Evolutionary conservation across 352 stramenopile species (phyloP).

Genomic region (Phytophthora crassamura): DNA sequence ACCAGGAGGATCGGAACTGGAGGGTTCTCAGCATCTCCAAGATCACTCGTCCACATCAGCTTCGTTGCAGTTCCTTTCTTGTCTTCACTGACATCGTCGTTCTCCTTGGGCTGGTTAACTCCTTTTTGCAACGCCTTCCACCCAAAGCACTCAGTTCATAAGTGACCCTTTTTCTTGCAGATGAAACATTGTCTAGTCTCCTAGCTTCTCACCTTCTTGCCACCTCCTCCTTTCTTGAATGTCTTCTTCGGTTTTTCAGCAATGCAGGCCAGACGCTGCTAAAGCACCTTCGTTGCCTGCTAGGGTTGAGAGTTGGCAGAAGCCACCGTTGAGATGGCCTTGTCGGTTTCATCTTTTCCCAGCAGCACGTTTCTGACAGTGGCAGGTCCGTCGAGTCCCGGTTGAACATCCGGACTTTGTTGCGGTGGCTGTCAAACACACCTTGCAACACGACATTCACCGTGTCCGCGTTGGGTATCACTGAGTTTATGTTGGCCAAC

Average conservation of each 20-base stretch:
- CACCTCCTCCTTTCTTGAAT: no score
- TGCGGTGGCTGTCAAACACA: background rate
- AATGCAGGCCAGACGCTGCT: no score
- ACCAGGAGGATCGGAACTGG: constrained; percentile 15
- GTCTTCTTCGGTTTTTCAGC: no score
- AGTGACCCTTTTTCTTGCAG: constrained; percentile 11
- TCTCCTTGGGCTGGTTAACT: background rate
- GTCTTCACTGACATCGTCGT: background rate
- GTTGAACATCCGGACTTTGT: constrained; percentile 1
- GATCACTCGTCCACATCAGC: constrained; percentile 1
- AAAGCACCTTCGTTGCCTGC: no score
- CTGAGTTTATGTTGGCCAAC: background rate
- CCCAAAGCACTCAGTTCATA: constrained; percentile 7
- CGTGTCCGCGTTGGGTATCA: background rate
- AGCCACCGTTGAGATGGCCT: no score
- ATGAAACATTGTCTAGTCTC: constrained; percentile 13
- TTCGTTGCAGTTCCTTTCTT: background rate
- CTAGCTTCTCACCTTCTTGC: no score
- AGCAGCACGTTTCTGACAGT: no score
- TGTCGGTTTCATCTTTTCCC: no score
- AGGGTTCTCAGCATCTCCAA: constrained; percentile 8
- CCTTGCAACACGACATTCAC: background rate
- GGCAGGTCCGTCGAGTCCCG: background rate
- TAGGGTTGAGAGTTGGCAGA: no score
- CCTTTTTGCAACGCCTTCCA: constrained; percentile 11